Conservation (phyloP, 2,329 filamentous ascomycete species). For the Trichoderma brevicompactum region DNA sequence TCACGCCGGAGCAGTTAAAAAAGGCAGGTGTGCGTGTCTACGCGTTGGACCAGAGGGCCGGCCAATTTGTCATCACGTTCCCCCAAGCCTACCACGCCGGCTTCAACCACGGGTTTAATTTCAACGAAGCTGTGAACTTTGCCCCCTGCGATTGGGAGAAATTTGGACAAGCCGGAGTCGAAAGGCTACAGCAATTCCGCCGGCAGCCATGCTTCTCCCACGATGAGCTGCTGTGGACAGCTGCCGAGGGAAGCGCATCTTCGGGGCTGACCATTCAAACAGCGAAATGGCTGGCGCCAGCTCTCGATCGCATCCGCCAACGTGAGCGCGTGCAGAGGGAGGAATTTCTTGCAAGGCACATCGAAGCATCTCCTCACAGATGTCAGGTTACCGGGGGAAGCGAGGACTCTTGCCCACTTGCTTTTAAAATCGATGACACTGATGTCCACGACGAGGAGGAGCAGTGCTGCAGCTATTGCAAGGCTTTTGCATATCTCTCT, state of each 20-base stretch:
- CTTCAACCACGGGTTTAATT: conserved; percentile 98
- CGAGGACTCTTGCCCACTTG: conserved; percentile 60
- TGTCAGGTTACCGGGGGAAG: conserved; percentile 53
- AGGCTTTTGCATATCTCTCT: conserved; percentile 87
- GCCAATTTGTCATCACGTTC: conserved; percentile 95
- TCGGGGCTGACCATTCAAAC: conserved; percentile 74
- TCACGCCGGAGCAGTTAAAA: conserved; percentile 89
- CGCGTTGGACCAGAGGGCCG: conserved; percentile 92
- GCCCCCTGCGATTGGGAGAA: conserved; percentile 95
- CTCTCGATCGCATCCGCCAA: conserved; percentile 75
- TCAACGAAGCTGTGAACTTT: conserved; percentile 99
- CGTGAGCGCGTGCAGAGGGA: conserved; percentile 73
- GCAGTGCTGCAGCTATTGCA: conserved; percentile 91
- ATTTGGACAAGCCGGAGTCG: conserved; percentile 82
- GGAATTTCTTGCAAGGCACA: conserved; percentile 69
- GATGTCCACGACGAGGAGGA: conserved; percentile 90
- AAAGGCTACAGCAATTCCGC: conserved; percentile 83
- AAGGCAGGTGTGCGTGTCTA: conserved; percentile 93
- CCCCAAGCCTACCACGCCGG: conserved; percentile 97
- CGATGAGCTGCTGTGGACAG: conserved; percentile 90
- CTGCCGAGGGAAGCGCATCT: conserved; percentile 75
- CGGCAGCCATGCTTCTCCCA: conserved; percentile 97
- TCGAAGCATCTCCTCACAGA: conserved; percentile 56
- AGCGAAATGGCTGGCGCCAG: conserved; percentile 92
- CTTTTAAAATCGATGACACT: conserved; percentile 68